Evolutionary conservation across 1,139 yeast genomes (phyloP), one percentile per base, ranked within the genome.

Genomic region (Pneumocystis oryctolagi): DNA sequence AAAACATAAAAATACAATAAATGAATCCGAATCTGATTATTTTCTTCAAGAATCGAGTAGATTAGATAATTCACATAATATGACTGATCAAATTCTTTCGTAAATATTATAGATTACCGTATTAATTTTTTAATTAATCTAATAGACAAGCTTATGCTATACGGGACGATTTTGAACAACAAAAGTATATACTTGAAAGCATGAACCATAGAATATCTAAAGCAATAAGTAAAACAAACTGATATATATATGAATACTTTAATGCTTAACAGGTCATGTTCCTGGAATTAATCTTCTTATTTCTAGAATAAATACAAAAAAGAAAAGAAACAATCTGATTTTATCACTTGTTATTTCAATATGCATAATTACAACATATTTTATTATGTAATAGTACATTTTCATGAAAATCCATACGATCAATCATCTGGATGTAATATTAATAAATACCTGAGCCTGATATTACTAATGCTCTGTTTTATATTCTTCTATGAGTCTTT

Each of bases 271-370:
- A 57, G 59, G 12, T 39, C 25, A 80, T 61, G 80, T 92, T 58
- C 98, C 98, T 0, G 97, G 97, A 0, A 76, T 92, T 60, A 87
- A 85, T 71, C 82, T 83, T 16, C 74, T 94, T 65, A 82, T 92
- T 57, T 78, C 85, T 20, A 86, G 85, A 72, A 90, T 92, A 68
- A 89, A 89, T 72, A 85, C 96, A 1, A 79, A 97, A 70, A 84
- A 92, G 73, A 87, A 85, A 75, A 82, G 97, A 67, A 96, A 92
- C 72, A 85, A 95, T 28, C 73, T 92, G 59, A 87, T 92, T n/a
- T 75, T 92, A 72, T 94, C 96, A 3, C 69, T 79, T 4, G 80
- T 92, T 61, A 85, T 89, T 60, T 80, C 90, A 3, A 67, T 81
- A 40, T 88, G 97, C 76, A 84, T 89, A 35, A 70, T 90, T 62